Evolutionary conservation across 345 rosid genomes (phyloP).

Genomic region (Ceriops decandra): DNA sequence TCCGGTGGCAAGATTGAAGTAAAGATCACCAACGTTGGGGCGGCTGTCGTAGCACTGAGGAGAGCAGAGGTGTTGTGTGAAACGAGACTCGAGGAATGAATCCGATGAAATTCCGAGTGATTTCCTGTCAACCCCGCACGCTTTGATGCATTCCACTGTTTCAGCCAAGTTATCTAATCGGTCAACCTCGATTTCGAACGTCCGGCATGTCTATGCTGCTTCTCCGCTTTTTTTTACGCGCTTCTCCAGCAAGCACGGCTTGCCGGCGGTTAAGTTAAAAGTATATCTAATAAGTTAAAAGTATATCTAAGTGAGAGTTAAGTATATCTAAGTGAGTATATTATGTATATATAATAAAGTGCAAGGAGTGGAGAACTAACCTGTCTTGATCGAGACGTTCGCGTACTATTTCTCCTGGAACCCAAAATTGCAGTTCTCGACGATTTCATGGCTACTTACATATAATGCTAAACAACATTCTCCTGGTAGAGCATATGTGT

Average conservation of each 20-base stretch:
- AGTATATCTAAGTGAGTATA: no score
- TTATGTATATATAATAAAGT: no score
- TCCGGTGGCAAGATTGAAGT: slow-evolving; percentile 83
- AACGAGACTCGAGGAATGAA: slow-evolving; percentile 62
- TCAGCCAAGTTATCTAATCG: slow-evolving; percentile 55
- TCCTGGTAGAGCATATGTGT: no score
- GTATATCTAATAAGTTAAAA: no score
- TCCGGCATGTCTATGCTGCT: slow-evolving; percentile 50
- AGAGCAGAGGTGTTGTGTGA: slow-evolving; percentile 66
- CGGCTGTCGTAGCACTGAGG: slow-evolving; percentile 63
- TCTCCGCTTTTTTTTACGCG: slow-evolving; percentile 52
- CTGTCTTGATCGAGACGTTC: slow-evolving; percentile 50
- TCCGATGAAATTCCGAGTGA: slow-evolving; percentile 86
- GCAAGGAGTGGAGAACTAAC: no score
- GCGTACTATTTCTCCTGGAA: slow-evolving; percentile 50
- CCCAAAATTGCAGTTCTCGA: not conserved
- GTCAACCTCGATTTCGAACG: slow-evolving; percentile 67
- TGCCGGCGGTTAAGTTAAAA: no score
- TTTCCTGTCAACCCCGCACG: slow-evolving; percentile 71
- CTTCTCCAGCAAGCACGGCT: slow-evolving; percentile 77
- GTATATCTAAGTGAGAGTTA: no score
- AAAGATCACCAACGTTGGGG: slow-evolving; percentile 76
- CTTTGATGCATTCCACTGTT: slow-evolving; percentile 57
- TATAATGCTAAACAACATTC: no score
- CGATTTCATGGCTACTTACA: no score